Conservation (phyloP, 306 rosid genomes). For the Begonia peltatifolia region DNA sequence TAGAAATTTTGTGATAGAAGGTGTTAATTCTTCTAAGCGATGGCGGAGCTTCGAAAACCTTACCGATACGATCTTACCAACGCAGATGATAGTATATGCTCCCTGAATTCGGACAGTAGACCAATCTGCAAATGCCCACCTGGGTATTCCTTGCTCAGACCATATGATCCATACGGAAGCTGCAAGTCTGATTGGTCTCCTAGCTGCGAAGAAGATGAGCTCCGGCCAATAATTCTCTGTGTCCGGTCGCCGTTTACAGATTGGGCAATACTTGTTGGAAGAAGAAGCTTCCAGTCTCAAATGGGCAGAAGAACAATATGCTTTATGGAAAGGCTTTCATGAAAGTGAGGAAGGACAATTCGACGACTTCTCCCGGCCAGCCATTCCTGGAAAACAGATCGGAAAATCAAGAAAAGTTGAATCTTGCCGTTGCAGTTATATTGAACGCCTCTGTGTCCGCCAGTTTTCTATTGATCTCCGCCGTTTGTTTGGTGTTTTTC, state of each 20-base stretch:
- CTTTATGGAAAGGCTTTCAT: slow-evolving; percentile 8
- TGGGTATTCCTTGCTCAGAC: slow-evolving; percentile 15
- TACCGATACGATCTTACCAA: slow-evolving; percentile 38
- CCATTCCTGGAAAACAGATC: not conserved
- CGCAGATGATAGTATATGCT: slow-evolving; percentile 31
- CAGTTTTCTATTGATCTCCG: slow-evolving; percentile 10
- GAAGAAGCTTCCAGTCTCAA: slow-evolving; percentile 13
- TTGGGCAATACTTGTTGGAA: not conserved
- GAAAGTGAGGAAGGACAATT: not conserved
- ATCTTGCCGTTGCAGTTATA: slow-evolving; percentile 12
- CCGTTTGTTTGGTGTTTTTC: slow-evolving; percentile 4
- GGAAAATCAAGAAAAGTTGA: slow-evolving; percentile 3
- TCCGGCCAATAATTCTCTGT: slow-evolving; percentile 12
- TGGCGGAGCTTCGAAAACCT: slow-evolving; percentile 37
- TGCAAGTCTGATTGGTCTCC: slow-evolving; percentile 16
- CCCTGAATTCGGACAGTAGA: slow-evolving; percentile 8
- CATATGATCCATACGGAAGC: slow-evolving; percentile 9
- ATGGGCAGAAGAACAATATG: slow-evolving; percentile 3
- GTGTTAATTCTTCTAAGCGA: not conserved
- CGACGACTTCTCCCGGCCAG: not conserved
- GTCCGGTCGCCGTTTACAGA: slow-evolving; percentile 6
- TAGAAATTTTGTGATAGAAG: slow-evolving; percentile 18
- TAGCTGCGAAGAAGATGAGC: slow-evolving; percentile 16
- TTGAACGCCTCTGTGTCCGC: slow-evolving; percentile 15
- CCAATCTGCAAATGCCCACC: slow-evolving; percentile 17